Conservation (phyloP, 2,329 filamentous ascomycete species). For the Trichoderma atroviride region DNA sequence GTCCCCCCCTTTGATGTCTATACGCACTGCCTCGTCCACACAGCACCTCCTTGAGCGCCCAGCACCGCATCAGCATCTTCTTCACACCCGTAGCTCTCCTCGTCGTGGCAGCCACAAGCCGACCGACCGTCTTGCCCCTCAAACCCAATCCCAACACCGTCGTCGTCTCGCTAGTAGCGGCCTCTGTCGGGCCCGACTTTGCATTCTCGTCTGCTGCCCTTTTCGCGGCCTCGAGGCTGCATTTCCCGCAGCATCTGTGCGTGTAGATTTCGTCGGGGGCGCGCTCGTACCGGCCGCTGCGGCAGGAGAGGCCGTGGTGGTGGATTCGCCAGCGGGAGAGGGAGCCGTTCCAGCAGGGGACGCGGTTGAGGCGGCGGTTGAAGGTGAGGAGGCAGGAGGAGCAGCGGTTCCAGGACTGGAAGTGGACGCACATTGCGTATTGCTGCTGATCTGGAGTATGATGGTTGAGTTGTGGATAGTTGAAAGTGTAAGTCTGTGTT, state of each 20-base stretch:
- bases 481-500: not conserved
- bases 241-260: slow-evolving; percentile 12
- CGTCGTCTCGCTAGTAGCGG: not conserved
- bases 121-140: not conserved
- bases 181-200: not conserved
- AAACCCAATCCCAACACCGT: too few species aligned
- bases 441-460: not conserved
- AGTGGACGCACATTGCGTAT: slow-evolving; percentile 30
- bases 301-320: slow-evolving; percentile 28
- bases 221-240: not conserved
- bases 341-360: slow-evolving; percentile 32
- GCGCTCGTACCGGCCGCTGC: slow-evolving; percentile 25
- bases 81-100: not conserved
- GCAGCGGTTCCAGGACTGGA: slow-evolving; percentile 29
- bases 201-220: not conserved
- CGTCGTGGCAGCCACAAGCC: not conserved
- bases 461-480: not conserved
- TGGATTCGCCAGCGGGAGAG: slow-evolving; percentile 23
- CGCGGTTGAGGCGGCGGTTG: slow-evolving; percentile 28
- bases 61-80: not conserved
- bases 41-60: not conserved
- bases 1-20: not conserved
- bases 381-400: slow-evolving; percentile 28
- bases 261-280: slow-evolving; percentile 26
- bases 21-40: not conserved